Percentiles rank a stretch among this genome's conserved stretches.
These are phyloP conservation scores for Phoenix dactylifera DNA, from an alignment of 176 grass and related monocot species.

Conservation along the genomic window DNA sequence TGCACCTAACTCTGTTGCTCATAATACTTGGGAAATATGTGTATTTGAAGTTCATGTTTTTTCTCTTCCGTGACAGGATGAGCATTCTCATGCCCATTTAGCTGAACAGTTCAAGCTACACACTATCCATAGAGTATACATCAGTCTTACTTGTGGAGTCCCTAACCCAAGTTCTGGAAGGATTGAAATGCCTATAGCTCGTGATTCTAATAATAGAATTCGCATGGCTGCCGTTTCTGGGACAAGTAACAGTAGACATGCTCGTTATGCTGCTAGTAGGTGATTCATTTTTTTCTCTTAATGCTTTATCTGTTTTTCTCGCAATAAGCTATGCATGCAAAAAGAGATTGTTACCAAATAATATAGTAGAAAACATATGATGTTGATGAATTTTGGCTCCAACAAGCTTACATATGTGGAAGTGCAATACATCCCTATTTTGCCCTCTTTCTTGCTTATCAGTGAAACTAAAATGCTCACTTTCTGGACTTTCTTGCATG, in stretches of 20 bases:
- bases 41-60: not conserved
- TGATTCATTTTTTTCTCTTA: slow-evolving; percentile 48
- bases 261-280: slow-evolving; percentile 89
- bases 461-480: no score
- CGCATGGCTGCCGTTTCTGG: slow-evolving; percentile 75
- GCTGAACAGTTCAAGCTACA: slow-evolving; percentile 88
- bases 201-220: slow-evolving; percentile 82
- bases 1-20: no score
- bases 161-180: slow-evolving; percentile 48
- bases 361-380: no score
- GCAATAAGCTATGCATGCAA: not conserved
- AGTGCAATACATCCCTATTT: no score
- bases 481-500: no score
- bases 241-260: slow-evolving; percentile 50
- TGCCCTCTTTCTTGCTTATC: no score
- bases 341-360: no score
- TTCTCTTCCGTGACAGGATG: slow-evolving; percentile 57
- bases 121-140: slow-evolving; percentile 73
- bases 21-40: no score
- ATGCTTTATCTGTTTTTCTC: slow-evolving; percentile 1
- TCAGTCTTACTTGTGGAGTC: slow-evolving; percentile 81
- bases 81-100: slow-evolving; percentile 78
- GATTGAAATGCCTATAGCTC: slow-evolving; percentile 70
- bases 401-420: no score
- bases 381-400: no score